These are phyloP conservation scores for Lindgomyces ingoldianus DNA, from an alignment of 495 filamentous ascomycete species.

Conservation along the genomic window DNA sequence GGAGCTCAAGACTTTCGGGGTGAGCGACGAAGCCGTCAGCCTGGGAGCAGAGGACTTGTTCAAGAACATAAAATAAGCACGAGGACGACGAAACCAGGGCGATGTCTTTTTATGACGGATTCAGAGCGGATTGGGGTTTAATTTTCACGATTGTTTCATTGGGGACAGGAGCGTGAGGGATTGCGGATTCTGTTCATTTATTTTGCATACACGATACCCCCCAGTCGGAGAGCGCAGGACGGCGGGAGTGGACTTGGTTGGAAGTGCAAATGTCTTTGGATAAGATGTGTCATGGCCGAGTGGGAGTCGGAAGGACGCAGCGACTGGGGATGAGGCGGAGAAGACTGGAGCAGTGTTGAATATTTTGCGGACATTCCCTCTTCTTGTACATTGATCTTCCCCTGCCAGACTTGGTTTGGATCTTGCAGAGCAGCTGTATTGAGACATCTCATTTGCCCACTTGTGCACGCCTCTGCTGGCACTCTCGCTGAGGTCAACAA, in stretches of 20 bases:
- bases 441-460: neutral
- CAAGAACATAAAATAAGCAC: conserved; percentile 39
- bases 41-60: conserved; percentile 43
- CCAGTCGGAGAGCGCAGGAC: conserved; percentile 31
- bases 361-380: neutral
- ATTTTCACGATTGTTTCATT: conserved; percentile 22
- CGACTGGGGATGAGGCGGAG: conserved; percentile 19
- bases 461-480: neutral
- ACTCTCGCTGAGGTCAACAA: conserved; percentile 11
- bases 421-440: neutral
- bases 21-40: conserved; percentile 30
- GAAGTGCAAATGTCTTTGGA: neutral
- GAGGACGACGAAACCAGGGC: neutral
- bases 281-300: conserved; percentile 8
- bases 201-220: conserved; percentile 36
- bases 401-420: neutral
- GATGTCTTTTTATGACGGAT: conserved; percentile 19
- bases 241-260: neutral
- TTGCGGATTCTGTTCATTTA: conserved; percentile 34
- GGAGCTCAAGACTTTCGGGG: conserved; percentile 36
- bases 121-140: conserved; percentile 21
- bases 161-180: conserved; percentile 23
- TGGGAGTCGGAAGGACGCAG: neutral
- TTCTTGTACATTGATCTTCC: conserved; percentile 3
- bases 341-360: neutral